Percentiles rank a stretch among this genome's conserved stretches.
Conservation (phyloP, 106 monocot genomes). For the Vanilla planifolia region DNA sequence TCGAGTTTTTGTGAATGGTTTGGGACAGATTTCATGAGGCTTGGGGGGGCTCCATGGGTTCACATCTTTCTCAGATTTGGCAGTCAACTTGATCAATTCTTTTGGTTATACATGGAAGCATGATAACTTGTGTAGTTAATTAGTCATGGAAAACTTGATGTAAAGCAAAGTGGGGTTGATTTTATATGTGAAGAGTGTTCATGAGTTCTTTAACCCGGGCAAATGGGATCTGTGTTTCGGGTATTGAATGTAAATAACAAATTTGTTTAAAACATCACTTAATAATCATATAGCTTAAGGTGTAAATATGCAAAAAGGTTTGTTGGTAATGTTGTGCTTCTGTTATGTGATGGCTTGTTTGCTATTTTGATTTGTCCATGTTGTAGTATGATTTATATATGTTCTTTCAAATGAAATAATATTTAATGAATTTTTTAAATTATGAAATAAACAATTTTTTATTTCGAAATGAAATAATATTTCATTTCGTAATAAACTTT, state of each 20-base stretch:
- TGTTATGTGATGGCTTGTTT: too few relatives aligned
- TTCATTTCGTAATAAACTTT: too few relatives aligned
- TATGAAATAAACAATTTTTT: too few relatives aligned
- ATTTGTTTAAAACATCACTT: slow-evolving; percentile 1
- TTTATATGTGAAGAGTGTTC: slow-evolving; percentile 1
- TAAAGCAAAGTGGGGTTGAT: slow-evolving; percentile 12
- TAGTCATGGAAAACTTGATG: slow-evolving; percentile 1
- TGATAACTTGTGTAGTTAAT: slow-evolving; percentile 19
- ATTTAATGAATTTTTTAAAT: too few relatives aligned
- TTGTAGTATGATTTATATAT: too few relatives aligned
- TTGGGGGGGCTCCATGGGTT: neutral
- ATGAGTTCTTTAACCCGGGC: neutral
- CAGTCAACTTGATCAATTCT: slow-evolving; percentile 30
- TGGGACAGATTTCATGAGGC: neutral
- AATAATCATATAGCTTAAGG: neutral
- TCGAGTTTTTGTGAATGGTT: slow-evolving; percentile 67
- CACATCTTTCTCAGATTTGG: slow-evolving; percentile 13
- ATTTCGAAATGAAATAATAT: too few relatives aligned
- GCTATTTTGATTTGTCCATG: too few relatives aligned
- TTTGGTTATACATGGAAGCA: slow-evolving; percentile 20
- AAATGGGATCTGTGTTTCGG: slow-evolving; percentile 7
- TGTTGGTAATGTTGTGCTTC: too few relatives aligned
- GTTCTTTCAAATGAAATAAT: too few relatives aligned
- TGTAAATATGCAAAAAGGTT: too few relatives aligned
- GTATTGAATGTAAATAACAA: slow-evolving; percentile 23